phyloP scores from a whole-genome alignment of 495 filamentous ascomycete genomes.

The Tetracladium setigerum region DNA sequence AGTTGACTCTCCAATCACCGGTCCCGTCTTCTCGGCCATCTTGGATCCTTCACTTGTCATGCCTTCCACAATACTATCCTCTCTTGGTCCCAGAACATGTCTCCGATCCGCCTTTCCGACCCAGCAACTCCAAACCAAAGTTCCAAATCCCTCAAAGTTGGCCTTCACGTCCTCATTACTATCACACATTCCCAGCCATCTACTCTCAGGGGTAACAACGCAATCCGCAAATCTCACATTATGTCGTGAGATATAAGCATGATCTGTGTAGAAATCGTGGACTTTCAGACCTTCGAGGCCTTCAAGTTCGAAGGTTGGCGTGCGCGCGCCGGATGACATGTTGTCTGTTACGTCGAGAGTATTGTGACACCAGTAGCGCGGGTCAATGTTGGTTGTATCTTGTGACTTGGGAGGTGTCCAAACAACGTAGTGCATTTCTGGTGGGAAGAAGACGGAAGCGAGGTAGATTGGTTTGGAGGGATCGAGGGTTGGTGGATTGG shows the following conservation, averaged over 20 bases:
- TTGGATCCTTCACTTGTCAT: not conserved
- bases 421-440: constrained; percentile 15
- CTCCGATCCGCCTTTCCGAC: not conserved
- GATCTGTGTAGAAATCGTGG: constrained; percentile 14
- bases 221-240: constrained; percentile 15
- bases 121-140: constrained; percentile 19
- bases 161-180: constrained; percentile 6
- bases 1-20: not conserved
- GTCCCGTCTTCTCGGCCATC: not conserved
- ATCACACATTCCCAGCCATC: constrained; percentile 10
- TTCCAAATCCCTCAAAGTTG: constrained; percentile 14
- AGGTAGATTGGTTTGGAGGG: constrained; percentile 15
- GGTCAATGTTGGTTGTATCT: not conserved
- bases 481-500: constrained; percentile 1
- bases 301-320: constrained; percentile 8
- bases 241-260: constrained; percentile 12
- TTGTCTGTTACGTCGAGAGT: constrained; percentile 6
- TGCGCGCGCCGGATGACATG: not conserved
- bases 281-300: constrained; percentile 12
- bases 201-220: constrained; percentile 15
- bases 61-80: not conserved
- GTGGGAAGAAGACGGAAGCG: constrained; percentile 18
- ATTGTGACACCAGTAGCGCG: constrained; percentile 13
- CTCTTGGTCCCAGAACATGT: not conserved
- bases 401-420: constrained; percentile 7